Evolutionary conservation across 1,284 basidiomycete species (phyloP).

Genomic region (Agaricales sp.): DNA sequence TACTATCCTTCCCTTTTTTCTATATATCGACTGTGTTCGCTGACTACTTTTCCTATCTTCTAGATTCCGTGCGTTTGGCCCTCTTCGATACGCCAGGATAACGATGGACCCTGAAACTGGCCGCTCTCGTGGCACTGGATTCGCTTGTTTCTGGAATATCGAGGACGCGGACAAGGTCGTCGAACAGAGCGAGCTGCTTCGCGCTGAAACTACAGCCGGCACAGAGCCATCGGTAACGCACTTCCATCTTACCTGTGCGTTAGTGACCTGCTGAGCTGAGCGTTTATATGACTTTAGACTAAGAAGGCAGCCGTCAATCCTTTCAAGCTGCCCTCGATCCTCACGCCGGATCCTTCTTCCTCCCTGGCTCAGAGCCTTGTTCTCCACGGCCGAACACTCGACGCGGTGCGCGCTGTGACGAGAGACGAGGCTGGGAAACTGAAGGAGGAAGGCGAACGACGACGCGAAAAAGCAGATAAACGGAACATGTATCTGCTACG

Average conservation of each 20-base stretch:
- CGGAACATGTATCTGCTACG: constrained; percentile 93
- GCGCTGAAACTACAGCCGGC: constrained; percentile 27
- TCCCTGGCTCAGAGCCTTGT: constrained; percentile 77
- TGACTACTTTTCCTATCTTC: constrained; percentile 4
- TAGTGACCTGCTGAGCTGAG: constrained; percentile 3
- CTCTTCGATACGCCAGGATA: constrained; percentile 88
- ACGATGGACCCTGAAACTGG: constrained; percentile 80
- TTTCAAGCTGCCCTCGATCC: constrained; percentile 76
- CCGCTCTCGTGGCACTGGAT: constrained; percentile 89
- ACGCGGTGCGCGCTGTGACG: constrained; percentile 86
- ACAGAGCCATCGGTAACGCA: constrained; percentile 7
- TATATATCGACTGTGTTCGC: constrained; percentile 2
- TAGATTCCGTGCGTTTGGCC: constrained; percentile 87
- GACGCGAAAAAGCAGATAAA: constrained; percentile 87
- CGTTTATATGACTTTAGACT: constrained; percentile 9
- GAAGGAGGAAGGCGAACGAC: constrained; percentile 78
- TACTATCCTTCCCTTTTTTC: constrained; percentile 25
- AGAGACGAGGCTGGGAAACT: constrained; percentile 80
- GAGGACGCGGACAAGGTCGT: constrained; percentile 85
- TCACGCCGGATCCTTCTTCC: constrained; percentile 93
- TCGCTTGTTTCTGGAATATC: constrained; percentile 96
- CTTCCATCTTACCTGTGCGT: neutral
- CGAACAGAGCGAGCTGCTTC: constrained; percentile 68
- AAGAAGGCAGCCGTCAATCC: constrained; percentile 62
- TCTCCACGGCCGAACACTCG: constrained; percentile 87